Evolutionary conservation across 2,329 filamentous ascomycete species (phyloP).

Genomic region (Alternaria conjuncta): DNA sequence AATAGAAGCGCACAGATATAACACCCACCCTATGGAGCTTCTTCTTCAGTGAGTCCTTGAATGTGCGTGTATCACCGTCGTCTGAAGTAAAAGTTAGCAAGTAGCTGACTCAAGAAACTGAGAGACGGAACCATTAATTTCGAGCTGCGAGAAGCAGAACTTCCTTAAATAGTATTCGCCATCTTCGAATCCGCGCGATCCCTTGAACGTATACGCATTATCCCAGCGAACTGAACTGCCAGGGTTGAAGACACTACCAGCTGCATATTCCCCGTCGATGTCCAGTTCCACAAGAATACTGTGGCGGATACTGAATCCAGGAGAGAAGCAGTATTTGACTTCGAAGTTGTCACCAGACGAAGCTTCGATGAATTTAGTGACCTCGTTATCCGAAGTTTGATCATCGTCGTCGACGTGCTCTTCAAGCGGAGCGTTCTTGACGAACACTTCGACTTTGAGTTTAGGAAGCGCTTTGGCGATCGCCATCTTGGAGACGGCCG

Average conservation of each 20-base stretch:
- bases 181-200: neutral
- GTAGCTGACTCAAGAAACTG: neutral
- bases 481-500: slow-evolving; percentile 22
- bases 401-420: slow-evolving; percentile 40
- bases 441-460: slow-evolving; percentile 25
- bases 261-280: neutral
- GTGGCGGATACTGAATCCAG: neutral
- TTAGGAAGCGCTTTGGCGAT: slow-evolving; percentile 15
- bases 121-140: slow-evolving; percentile 9
- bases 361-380: slow-evolving; percentile 44
- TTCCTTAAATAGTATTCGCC: slow-evolving; percentile 8
- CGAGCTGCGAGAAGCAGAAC: slow-evolving; percentile 31
- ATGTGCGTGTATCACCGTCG: neutral
- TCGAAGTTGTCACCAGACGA: slow-evolving; percentile 20
- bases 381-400: neutral
- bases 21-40: slow-evolving; percentile 18
- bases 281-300: too few relatives aligned
- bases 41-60: slow-evolving; percentile 1
- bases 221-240: neutral
- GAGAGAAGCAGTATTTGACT: neutral
- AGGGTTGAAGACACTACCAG: neutral
- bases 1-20: slow-evolving; percentile 18
- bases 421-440: slow-evolving; percentile 20
- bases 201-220: fast-evolving
- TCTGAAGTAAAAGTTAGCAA: neutral